Evolutionary conservation across 805 yeast species (phyloP).

Genomic region (Schwanniomyces sp.): DNA sequence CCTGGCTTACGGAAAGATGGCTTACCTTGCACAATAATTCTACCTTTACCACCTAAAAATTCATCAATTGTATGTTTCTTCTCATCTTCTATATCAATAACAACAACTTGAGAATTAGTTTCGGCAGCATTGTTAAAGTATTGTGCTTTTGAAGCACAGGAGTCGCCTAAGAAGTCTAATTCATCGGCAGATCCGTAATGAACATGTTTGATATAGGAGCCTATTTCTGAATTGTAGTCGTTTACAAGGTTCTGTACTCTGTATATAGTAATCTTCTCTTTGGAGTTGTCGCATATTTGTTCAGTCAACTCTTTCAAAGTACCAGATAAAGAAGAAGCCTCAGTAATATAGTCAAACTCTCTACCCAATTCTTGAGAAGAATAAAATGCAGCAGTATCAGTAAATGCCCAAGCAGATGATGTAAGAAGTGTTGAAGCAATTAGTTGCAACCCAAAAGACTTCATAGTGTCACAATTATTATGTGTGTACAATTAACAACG

Average conservation of each 20-base stretch:
- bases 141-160: conserved; percentile 9
- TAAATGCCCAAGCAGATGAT: conserved; percentile 16
- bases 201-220: conserved; percentile 16
- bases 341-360: conserved; percentile 20
- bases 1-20: conserved; percentile 25
- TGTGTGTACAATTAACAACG: not conserved
- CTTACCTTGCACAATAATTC: conserved; percentile 27
- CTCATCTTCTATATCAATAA: conserved; percentile 25
- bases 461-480: conserved; percentile 1
- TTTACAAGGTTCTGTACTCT: conserved; percentile 21
- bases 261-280: conserved; percentile 21
- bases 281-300: conserved; percentile 15
- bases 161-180: conserved; percentile 16
- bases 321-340: conserved; percentile 15
- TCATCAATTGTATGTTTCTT: conserved; percentile 16
- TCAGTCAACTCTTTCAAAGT: conserved; percentile 16
- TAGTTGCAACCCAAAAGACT: not conserved
- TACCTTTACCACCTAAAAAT: conserved; percentile 10
- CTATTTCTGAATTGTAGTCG: conserved; percentile 2
- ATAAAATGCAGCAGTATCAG: conserved; percentile 24
- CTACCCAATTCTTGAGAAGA: conserved; percentile 11
- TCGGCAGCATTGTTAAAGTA: conserved; percentile 2
- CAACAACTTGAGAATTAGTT: conserved; percentile 11
- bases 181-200: conserved; percentile 15
- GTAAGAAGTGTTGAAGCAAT: conserved; percentile 7